Evolutionary conservation across 345 rosid genomes (phyloP), one percentile per base, ranked within the genome.

Genomic region (Cardiospermum halicacabum): DNA sequence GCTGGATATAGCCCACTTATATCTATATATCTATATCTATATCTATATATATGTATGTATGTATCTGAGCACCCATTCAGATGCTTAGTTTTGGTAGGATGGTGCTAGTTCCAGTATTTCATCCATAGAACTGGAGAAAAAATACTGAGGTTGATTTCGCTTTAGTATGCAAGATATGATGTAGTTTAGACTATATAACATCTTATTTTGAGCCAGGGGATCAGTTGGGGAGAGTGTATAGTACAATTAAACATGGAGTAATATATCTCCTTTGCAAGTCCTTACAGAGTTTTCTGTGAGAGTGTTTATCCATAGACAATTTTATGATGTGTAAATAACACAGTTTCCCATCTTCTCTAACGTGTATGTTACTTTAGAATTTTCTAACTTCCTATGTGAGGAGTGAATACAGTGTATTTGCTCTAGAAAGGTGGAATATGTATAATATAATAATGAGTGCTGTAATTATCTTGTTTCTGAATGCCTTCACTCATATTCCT

Each of bases 401-500:
- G 16, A 51, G 56, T 51, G 56, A 51, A 24, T 11, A 18, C 56
- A 24, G 16, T 19, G 0, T 5, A 5, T 3, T 37, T 50, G 48
- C 60, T 34, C 26, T 60, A 37, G 16, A 39, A 50, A 37, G 59
- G 16, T 51, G 65, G 24, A 51, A 47, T 51, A n/a, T n/a, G n/a
- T n/a, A n/a, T n/a, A n/a, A n/a, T n/a, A n/a, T n/a, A n/a, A n/a
- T 66, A 48, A 22, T 40, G 31, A 31, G 3, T 32, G 11, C 60
- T 25, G 27, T 31, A 47, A 18, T 65, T 51, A 16, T 9, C 24
- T 42, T 28, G 22, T 71, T 15, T 53, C 15, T 56, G 5, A 28
- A 19, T n/a, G n/a, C n/a, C 53, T 62, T 26, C 66, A 24, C 65
- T 72, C 32, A 64, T 75, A 54, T 45, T 61, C 48, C 49, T 66